These are phyloP conservation scores for Beauveria brongniartii DNA, from an alignment of 2,329 filamentous ascomycete species.

Conservation along the genomic window DNA sequence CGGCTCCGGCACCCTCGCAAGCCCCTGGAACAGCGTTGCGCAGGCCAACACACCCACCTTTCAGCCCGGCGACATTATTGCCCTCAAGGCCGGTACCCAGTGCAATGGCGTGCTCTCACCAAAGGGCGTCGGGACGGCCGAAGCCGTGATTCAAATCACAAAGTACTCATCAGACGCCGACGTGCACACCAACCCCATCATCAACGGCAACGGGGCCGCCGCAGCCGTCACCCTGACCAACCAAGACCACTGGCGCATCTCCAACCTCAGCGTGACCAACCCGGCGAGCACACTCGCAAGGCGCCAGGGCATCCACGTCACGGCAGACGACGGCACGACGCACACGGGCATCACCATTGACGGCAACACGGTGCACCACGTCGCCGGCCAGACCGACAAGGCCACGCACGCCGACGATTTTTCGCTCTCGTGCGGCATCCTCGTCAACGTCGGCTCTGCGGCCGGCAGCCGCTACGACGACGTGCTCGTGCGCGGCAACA, in stretches of 20 bases:
- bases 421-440: constrained; percentile 15
- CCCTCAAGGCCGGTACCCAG: constrained; percentile 15
- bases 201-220: constrained; percentile 16
- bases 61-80: constrained; percentile 15
- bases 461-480: constrained; percentile 17
- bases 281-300: constrained; percentile 12
- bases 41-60: constrained; percentile 15
- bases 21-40: constrained; percentile 15
- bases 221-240: constrained; percentile 17
- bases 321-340: constrained; percentile 16
- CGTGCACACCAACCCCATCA: constrained; percentile 12
- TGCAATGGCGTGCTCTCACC: constrained; percentile 17
- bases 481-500: constrained; percentile 16
- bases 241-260: constrained; percentile 19
- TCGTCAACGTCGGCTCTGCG: constrained; percentile 13
- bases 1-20: constrained; percentile 13
- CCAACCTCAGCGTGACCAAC: constrained; percentile 16
- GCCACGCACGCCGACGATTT: constrained; percentile 14
- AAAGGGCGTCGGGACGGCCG: constrained; percentile 15
- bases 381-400: constrained; percentile 19
- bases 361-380: constrained; percentile 16
- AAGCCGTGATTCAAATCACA: constrained; percentile 14
- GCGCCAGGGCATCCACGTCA: constrained; percentile 17
- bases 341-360: constrained; percentile 19
- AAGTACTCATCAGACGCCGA: constrained; percentile 13